A percentile compares a stretch with the other conserved stretches of the same genome.
Conservation (phyloP, 2,329 filamentous ascomycete genomes). For the Pyrenophora tritici-repentis region DNA sequence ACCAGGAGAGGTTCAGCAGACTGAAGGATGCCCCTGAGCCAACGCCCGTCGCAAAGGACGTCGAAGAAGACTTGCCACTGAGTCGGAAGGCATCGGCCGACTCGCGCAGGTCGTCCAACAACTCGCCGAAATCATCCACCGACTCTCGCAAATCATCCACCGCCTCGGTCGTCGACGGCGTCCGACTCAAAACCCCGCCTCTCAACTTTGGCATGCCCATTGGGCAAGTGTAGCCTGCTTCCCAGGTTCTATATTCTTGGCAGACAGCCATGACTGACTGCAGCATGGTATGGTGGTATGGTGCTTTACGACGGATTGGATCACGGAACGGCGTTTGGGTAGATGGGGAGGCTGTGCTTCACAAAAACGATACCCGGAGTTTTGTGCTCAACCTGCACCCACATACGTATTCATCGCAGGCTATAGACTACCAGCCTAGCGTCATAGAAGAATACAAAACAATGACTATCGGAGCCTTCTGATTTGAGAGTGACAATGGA, state of each 20-base stretch:
- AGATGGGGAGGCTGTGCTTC: constrained; percentile 1
- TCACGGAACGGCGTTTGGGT: background rate
- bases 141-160: constrained; percentile 22
- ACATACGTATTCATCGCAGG: constrained; percentile 16
- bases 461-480: background rate
- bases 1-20: constrained; percentile 24
- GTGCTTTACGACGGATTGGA: background rate
- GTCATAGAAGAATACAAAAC: constrained; percentile 1
- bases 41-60: background rate
- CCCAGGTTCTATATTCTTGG: background rate
- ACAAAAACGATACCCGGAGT: constrained; percentile 14
- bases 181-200: constrained; percentile 42
- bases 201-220: constrained; percentile 45
- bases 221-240: constrained; percentile 27
- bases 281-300: background rate
- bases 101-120: constrained; percentile 20
- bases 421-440: constrained; percentile 28
- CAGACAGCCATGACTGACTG: background rate
- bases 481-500: no score
- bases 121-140: constrained; percentile 28
- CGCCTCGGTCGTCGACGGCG: constrained; percentile 37
- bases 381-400: constrained; percentile 1
- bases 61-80: constrained; percentile 9
- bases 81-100: constrained; percentile 31
- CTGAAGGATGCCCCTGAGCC: constrained; percentile 21